Evolutionary conservation across 2,329 filamentous ascomycete genomes (phyloP), one percentile per base, ranked within the genome.

Genomic region (Penicillium sp.): DNA sequence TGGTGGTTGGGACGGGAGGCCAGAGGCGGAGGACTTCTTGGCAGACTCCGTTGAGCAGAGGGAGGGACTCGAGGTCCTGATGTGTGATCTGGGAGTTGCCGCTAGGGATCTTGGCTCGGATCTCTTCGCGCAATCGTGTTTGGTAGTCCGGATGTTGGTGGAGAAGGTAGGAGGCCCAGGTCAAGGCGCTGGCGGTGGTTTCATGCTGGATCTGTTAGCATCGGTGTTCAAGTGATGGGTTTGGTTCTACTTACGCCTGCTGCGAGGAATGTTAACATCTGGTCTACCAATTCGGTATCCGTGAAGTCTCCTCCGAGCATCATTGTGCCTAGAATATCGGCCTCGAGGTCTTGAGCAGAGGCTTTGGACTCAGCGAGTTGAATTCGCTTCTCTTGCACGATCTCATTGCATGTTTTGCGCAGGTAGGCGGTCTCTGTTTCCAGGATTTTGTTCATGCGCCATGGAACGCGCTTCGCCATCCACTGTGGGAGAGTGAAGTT

Each of bases 11-110:
- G 2, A 77, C 75, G 0, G 75, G 71, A 5, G 74, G 74, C 54
- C 73, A 74, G 2, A 77, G 65, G 10, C 75, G 74, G 14, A 94
- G 81, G 8, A 87, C 83, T 74, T 96, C 91, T 67, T 83, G 86
- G 69, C 88, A 86, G 10, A 95, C 85, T 27, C 90, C 90, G 68
- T 90, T 86, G 42, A 93, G 83, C 67, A 92, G 92, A 3, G 88
- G 86, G 69, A 93, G 82, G 49, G 79, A 79, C 74, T 94, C 90
- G 58, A 94, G 68, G 43, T 72, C 69, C 10, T 49, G 46, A 56
- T 65, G 63, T 13, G 64, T 66, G 52, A 73, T 64, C n/a, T 55
- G 52, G 27, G 54, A 52, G 8, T 64, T 58, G n/a, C 57, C 64
- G 6, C 75, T 74, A 4, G 81, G 75, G 6, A 83, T 76, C 1